A percentile compares a stretch with the other conserved stretches of the same genome.
Evolutionary conservation across 805 yeast species (phyloP).

Genomic region (Blastobotrys peoriensis): DNA sequence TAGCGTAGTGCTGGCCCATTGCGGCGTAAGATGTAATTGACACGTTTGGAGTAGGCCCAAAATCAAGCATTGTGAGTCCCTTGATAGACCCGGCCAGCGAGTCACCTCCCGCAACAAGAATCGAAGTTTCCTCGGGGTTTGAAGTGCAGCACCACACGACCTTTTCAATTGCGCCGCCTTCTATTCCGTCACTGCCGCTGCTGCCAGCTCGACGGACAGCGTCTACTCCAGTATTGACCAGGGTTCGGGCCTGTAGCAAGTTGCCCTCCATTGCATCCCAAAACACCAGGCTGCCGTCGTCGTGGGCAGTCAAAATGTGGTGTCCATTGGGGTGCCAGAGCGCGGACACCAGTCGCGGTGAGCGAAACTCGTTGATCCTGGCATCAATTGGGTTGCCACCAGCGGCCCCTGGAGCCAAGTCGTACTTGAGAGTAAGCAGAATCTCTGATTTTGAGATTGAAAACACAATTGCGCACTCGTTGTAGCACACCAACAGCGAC

Average conservation of each 20-base stretch:
- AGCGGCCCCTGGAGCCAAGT: conserved; percentile 59
- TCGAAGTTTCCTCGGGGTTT: conserved; percentile 74
- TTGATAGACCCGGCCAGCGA: conserved; percentile 37
- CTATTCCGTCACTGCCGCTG: conserved; percentile 30
- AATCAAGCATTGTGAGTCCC: conserved; percentile 54
- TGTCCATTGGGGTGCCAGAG: conserved; percentile 91
- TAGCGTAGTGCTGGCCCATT: conserved; percentile 71
- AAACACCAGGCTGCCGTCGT: conserved; percentile 78
- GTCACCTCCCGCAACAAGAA: conserved; percentile 67
- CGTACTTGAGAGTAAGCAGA: conserved; percentile 56
- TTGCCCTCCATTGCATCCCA: conserved; percentile 88
- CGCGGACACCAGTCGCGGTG: conserved; percentile 46
- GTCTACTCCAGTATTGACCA: conserved; percentile 61
- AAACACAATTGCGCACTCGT: conserved; percentile 61
- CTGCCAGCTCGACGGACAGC: conserved; percentile 33
- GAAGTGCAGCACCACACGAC: conserved; percentile 73
- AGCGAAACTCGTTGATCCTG: conserved; percentile 24
- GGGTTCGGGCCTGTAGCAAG: conserved; percentile 64
- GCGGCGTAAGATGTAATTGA: conserved; percentile 76
- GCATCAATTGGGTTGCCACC: conserved; percentile 49
- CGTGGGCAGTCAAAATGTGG: conserved; percentile 71
- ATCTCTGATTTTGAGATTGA: conserved; percentile 53
- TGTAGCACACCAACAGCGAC: conserved; percentile 65
- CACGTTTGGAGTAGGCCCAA: conserved; percentile 71
- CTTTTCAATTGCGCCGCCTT: conserved; percentile 36